Conservation (phyloP, 2,329 filamentous ascomycete species). For the Didymella exigua region DNA sequence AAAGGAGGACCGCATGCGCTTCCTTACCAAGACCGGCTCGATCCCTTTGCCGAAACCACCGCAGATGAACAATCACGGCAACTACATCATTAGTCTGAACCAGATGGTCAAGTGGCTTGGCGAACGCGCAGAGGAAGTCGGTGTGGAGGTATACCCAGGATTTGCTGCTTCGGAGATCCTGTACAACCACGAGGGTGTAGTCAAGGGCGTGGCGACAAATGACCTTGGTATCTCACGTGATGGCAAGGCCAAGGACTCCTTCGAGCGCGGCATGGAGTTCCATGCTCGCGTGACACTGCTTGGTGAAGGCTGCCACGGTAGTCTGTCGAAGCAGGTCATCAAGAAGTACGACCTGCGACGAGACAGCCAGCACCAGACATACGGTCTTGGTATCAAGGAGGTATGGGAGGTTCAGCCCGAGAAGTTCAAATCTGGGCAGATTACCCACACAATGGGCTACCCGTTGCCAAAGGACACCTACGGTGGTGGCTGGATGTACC, state of each 20-base stretch:
- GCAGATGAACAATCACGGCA: slow-evolving; percentile 98
- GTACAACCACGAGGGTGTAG: slow-evolving; percentile 83
- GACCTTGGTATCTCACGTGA: slow-evolving; percentile 83
- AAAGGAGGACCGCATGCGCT: slow-evolving; percentile 85
- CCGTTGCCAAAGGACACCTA: slow-evolving; percentile 88
- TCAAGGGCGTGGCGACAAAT: slow-evolving; percentile 94
- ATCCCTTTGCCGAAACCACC: slow-evolving; percentile 87
- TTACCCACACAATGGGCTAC: slow-evolving; percentile 91
- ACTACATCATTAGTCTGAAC: slow-evolving; percentile 96
- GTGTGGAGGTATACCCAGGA: slow-evolving; percentile 94
- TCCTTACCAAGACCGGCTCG: slow-evolving; percentile 79
- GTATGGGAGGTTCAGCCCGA: slow-evolving; percentile 95
- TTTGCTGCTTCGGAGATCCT: slow-evolving; percentile 94
- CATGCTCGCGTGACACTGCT: slow-evolving; percentile 90
- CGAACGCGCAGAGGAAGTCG: slow-evolving; percentile 93
- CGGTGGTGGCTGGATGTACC: slow-evolving; percentile 98
- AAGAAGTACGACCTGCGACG: slow-evolving; percentile 90
- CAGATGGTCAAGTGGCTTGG: slow-evolving; percentile 95
- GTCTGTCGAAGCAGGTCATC: slow-evolving; percentile 90
- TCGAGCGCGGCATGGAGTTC: slow-evolving; percentile 98
- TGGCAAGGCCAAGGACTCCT: slow-evolving; percentile 85
- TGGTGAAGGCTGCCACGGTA: slow-evolving; percentile 94
- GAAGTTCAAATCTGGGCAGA: slow-evolving; percentile 85
- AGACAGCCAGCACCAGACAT: slow-evolving; percentile 92
- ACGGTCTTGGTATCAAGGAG: slow-evolving; percentile 92